Evolutionary conservation across 306 rosid genomes (phyloP), one percentile per base, ranked within the genome.

Genomic region (Albizia julibrissin): DNA sequence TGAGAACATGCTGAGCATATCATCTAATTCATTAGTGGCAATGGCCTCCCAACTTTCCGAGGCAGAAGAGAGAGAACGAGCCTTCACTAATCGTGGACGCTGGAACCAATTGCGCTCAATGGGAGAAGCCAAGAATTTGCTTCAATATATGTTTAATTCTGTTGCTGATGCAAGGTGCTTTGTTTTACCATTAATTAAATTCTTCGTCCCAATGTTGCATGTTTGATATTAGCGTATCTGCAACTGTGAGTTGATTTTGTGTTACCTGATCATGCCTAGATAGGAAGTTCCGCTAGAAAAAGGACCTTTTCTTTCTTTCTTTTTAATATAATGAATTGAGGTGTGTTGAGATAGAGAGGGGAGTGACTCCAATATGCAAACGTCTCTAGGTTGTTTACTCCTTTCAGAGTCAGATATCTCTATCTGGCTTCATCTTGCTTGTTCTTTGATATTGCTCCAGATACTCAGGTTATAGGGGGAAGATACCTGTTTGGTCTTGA

Each of bases 21-120:
- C 99, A 69, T 96, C 99, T 77, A 92, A 96, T 84, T 96, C 99
- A 44, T 97, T 96, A 76, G 99, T 96, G 66, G 94, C 98, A 39
- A 96, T 96, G 99, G 99, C 99, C 82, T 96, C 99, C 44, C 99
- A 96, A 87, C 98, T 96, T 84, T 96, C 99, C 2, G 99, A 96
- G 89, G 98, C 98, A 81, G 99, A 96, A 91, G 99, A 96, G 83
- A 84, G 99, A 78, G 99, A 94, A 44, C 94, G 98, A 66, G 97
- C 98, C 73, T 96, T 96, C 85, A 83, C 97, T 62, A 93, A 86
- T 85, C 94, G 99, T 16, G 99, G 99, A 74, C 98, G 98, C 78
- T 96, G 99, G 99, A 96, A 84, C 84, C 99, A 94, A 75, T 82
- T 96, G 89, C 99, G 99, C 65, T 96, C 99, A 77, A 94, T 96